Conservation (phyloP, 805 yeast genomes). For the Barnettozyma salicaria region DNA sequence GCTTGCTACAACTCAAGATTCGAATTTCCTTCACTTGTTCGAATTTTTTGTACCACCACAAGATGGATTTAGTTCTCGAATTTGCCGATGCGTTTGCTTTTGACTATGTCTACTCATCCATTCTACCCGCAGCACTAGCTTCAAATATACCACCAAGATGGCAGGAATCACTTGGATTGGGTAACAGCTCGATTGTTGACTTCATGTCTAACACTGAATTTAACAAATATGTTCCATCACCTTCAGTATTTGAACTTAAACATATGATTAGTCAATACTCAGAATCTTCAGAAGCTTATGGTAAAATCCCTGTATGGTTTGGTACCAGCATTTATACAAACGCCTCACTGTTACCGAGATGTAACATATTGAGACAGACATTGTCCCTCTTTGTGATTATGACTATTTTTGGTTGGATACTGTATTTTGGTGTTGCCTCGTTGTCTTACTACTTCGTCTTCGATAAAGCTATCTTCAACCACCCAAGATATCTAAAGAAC, state of each 20-base stretch:
- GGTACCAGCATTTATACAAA: constrained; percentile 51
- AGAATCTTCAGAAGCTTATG: constrained; percentile 43
- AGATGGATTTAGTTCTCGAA: constrained; percentile 91
- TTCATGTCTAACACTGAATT: constrained; percentile 16
- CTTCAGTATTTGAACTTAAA: constrained; percentile 10
- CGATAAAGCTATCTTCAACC: constrained; percentile 87
- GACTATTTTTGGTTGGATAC: constrained; percentile 78
- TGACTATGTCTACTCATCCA: constrained; percentile 66
- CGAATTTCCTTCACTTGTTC: neutral
- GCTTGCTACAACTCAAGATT: too few relatives aligned
- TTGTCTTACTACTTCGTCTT: constrained; percentile 74
- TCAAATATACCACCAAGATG: constrained; percentile 28
- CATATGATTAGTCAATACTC: constrained; percentile 20
- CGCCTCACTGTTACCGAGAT: constrained; percentile 66
- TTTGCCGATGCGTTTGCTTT: constrained; percentile 63
- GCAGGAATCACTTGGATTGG: constrained; percentile 25
- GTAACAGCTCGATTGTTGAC: constrained; percentile 22
- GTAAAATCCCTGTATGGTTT: constrained; percentile 54
- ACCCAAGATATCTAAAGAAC: constrained; percentile 91
- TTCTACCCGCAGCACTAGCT: constrained; percentile 54
- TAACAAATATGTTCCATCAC: constrained; percentile 11
- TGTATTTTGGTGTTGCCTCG: constrained; percentile 71
- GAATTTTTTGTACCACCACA: constrained; percentile 5
- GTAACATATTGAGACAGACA: constrained; percentile 65
- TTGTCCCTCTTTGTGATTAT: constrained; percentile 62